Evolutionary conservation across 352 stramenopile genomes (phyloP).

Genomic region (Phytophthora fragariaefolia): DNA sequence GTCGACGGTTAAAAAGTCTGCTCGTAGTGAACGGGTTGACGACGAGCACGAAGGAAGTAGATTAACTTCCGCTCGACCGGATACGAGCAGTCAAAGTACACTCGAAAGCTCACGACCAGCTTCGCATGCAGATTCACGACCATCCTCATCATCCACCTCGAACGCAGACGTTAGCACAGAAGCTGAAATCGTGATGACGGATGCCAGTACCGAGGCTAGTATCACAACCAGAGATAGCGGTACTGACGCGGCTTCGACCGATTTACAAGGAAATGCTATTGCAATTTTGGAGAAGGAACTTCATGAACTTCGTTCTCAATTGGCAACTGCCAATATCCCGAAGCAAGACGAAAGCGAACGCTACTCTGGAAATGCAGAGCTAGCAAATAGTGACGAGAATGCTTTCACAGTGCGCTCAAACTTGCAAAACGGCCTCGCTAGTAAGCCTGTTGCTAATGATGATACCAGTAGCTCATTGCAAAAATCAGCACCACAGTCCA

Average conservation of each 20-base stretch:
- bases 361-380: too few species aligned
- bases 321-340: constrained; percentile 14
- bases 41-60: constrained; percentile 8
- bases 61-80: not conserved
- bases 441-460: not conserved
- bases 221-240: constrained; percentile 27
- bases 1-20: constrained; percentile 23
- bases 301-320: constrained; percentile 34
- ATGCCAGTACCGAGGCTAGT: constrained; percentile 1
- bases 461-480: not conserved
- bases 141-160: constrained; percentile 7
- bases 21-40: not conserved
- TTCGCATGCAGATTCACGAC: constrained; percentile 12
- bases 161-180: constrained; percentile 16
- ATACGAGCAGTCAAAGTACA: constrained; percentile 3
- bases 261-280: constrained; percentile 16
- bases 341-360: too few species aligned
- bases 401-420: too few species aligned
- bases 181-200: not conserved
- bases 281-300: constrained; percentile 40
- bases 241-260: constrained; percentile 13
- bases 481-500: not conserved
- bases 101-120: constrained; percentile 15
- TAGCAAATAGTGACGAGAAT: too few species aligned
- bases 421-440: too few species aligned